Percentiles rank a stretch among this genome's conserved stretches.
Evolutionary conservation across 139 green algal genomes (phyloP).

Genomic region (Coccomyxa sp.): DNA sequence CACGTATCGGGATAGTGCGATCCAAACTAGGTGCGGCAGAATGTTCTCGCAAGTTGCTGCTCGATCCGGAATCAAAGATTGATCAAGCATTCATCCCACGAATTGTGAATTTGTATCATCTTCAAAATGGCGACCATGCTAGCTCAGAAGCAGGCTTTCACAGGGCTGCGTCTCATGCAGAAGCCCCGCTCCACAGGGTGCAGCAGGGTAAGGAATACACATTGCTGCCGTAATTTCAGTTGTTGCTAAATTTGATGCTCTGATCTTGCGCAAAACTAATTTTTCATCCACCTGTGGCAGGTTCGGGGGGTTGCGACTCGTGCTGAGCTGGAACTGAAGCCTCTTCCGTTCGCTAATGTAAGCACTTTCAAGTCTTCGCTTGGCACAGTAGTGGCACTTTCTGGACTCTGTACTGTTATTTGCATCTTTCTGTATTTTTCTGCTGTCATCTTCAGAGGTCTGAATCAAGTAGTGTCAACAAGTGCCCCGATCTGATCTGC

Average conservation of each 20-base stretch:
- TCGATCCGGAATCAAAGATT: too few species aligned
- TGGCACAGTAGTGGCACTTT: not conserved
- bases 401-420: too few species aligned
- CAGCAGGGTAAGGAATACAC: not conserved
- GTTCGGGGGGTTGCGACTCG: not conserved
- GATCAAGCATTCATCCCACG: too few species aligned
- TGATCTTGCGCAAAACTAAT: not conserved
- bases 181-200: not conserved
- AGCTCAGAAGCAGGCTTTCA: not conserved
- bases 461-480: not conserved
- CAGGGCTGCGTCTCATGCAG: not conserved
- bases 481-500: not conserved
- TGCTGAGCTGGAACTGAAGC: not conserved
- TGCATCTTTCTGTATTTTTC: too few species aligned
- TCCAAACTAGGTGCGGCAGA: too few species aligned
- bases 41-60: too few species aligned
- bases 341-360: not conserved
- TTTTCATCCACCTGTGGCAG: not conserved
- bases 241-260: not conserved
- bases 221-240: not conserved
- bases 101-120: not conserved
- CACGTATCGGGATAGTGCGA: too few species aligned
- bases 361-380: not conserved
- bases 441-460: too few species aligned
- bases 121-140: not conserved